Conservation (phyloP, 2,329 filamentous ascomycete genomes). For the Colletotrichum plurivorum region DNA sequence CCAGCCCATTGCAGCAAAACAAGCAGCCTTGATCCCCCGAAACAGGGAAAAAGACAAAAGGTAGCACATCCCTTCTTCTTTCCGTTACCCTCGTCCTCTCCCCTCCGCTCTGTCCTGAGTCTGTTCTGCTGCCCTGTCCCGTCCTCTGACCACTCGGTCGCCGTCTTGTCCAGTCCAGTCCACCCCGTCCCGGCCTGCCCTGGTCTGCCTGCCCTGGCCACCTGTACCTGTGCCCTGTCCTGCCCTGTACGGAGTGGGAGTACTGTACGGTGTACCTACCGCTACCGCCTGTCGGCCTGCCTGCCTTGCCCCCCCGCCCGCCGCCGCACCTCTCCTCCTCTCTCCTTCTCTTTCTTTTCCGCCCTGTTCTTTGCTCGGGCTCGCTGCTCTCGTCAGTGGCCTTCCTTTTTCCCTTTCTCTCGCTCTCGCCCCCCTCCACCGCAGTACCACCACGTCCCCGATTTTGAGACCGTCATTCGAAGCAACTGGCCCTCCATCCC, state of each 20-base stretch:
- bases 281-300: no score
- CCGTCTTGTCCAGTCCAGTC: no score
- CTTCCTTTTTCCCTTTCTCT: not conserved
- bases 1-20: not conserved
- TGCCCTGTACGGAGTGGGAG: not conserved
- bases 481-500: slow-evolving; percentile 34
- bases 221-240: not conserved
- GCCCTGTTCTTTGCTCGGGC: not conserved
- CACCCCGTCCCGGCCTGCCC: not conserved
- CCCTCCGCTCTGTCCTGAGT: slow-evolving; percentile 22
- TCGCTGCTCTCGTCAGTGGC: not conserved
- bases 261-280: no score
- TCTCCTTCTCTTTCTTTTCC: not conserved
- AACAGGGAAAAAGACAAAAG: slow-evolving; percentile 29
- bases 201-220: not conserved
- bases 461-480: slow-evolving; percentile 36
- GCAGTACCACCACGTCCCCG: slow-evolving; percentile 30
- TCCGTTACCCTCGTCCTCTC: slow-evolving; percentile 22
- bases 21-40: slow-evolving; percentile 16
- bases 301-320: not conserved
- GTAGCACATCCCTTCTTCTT: slow-evolving; percentile 31
- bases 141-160: not conserved
- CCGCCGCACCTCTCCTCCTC: not conserved
- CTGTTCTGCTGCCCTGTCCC: slow-evolving; percentile 12
- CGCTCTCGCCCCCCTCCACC: slow-evolving; percentile 17